phyloP scores from a whole-genome alignment of 129 eudicot genomes.

The Pulicaria dysenterica region DNA sequence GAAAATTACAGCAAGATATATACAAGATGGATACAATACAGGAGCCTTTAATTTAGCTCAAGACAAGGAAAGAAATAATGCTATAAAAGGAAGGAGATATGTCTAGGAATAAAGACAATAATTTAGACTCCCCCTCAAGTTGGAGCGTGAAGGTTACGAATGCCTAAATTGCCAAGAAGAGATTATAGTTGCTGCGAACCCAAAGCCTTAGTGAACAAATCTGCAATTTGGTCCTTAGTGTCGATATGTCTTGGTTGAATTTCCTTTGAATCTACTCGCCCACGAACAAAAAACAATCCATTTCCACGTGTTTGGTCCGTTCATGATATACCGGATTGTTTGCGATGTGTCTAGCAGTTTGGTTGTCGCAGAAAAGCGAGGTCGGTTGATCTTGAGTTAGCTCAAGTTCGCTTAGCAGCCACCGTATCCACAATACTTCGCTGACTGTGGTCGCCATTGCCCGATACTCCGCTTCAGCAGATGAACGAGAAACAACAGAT shows the following conservation, averaged over 20 bases:
- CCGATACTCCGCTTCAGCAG: not conserved
- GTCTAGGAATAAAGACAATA: no score
- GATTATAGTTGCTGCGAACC: not conserved
- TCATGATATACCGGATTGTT: no score
- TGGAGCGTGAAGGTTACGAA: not conserved
- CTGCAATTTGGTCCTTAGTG: not conserved
- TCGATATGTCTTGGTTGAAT: not conserved
- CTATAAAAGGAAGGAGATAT: no score
- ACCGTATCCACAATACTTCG: not conserved
- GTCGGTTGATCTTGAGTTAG: not conserved
- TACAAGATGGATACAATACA: no score
- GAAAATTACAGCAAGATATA: no score
- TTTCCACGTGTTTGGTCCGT: not conserved
- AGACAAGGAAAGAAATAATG: no score
- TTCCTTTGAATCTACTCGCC: not conserved
- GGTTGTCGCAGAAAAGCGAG: not conserved
- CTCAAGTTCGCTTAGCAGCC: not conserved
- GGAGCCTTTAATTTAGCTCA: no score
- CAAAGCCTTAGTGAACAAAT: not conserved
- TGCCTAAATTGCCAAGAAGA: conserved; percentile 6
- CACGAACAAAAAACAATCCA: not conserved
- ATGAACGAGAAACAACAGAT: not conserved
- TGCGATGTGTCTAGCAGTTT: not conserved
- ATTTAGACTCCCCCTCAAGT: not conserved
- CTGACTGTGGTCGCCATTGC: conserved; percentile 3